These are phyloP conservation scores for Pichia gijzeniarum DNA, from an alignment of 805 yeast genomes.

Conservation along the genomic window DNA sequence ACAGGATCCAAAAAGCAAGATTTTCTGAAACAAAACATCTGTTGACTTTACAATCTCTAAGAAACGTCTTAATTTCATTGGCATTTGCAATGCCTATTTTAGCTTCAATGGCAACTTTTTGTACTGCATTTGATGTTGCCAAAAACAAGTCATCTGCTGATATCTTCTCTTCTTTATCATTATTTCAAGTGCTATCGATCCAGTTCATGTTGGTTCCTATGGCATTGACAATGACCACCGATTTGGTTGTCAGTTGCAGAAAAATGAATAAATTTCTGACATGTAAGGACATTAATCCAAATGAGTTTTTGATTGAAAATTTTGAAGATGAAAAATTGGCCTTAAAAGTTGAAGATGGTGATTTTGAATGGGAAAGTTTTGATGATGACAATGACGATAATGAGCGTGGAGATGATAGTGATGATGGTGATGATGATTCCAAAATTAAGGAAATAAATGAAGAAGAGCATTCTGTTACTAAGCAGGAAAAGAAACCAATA, in stretches of 20 bases:
- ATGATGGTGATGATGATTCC: conserved; percentile 30
- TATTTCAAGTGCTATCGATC: conserved; percentile 54
- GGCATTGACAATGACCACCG: conserved; percentile 59
- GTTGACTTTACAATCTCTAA: conserved; percentile 53
- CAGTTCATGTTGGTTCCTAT: conserved; percentile 65
- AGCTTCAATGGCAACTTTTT: conserved; percentile 57
- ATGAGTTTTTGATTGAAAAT: conserved; percentile 20
- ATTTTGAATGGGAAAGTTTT: conserved; percentile 61
- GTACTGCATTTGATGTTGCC: conserved; percentile 33
- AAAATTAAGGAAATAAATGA: conserved; percentile 11
- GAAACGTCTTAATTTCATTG: conserved; percentile 51
- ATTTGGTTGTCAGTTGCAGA: conserved; percentile 53
- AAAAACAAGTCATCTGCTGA: conserved; percentile 45
- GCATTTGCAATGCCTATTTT: conserved; percentile 57
- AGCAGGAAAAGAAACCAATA: neutral
- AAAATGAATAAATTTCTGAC: conserved; percentile 51
- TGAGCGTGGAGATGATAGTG: conserved; percentile 31
- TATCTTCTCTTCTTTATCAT: conserved; percentile 62
- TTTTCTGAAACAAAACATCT: conserved; percentile 53
- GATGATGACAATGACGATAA: conserved; percentile 29
- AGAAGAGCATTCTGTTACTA: neutral
- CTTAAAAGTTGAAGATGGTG: conserved; percentile 45
- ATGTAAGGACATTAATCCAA: conserved; percentile 32
- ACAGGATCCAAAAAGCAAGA: conserved; percentile 50
- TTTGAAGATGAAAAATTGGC: conserved; percentile 32